These are phyloP conservation scores for Venturia effusa DNA, from an alignment of 2,329 filamentous ascomycete species.

Conservation along the genomic window DNA sequence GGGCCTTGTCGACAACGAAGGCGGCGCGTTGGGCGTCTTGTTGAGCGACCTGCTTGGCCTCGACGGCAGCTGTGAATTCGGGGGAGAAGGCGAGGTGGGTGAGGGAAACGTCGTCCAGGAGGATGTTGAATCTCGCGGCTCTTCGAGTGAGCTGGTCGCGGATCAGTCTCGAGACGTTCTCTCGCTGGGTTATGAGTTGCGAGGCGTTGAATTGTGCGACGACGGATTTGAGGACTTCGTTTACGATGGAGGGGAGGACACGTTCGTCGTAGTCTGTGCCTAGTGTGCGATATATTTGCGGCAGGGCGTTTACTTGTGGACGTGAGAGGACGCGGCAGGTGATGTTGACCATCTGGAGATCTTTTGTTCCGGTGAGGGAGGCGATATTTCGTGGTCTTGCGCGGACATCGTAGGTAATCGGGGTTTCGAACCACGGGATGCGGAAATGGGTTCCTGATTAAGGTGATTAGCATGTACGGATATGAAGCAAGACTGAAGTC, in stretches of 20 bases:
- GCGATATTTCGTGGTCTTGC: conserved; percentile 95
- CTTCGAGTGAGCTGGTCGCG: conserved; percentile 85
- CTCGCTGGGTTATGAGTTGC: conserved; percentile 97
- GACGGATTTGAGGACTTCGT: conserved; percentile 97
- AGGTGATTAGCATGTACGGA: conserved; percentile 1
- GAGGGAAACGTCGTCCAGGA: conserved; percentile 92
- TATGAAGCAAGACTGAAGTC: not conserved
- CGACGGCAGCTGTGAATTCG: conserved; percentile 58
- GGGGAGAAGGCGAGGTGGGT: conserved; percentile 65
- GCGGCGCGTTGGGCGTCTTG: conserved; percentile 96
- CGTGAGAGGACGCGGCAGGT: conserved; percentile 97
- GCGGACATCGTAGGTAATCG: conserved; percentile 93
- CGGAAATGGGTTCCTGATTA: conserved; percentile 73
- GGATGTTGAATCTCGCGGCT: conserved; percentile 93
- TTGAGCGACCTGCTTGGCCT: conserved; percentile 60
- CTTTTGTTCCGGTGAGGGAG: conserved; percentile 95
- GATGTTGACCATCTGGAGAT: conserved; percentile 99
- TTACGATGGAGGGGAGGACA: conserved; percentile 95
- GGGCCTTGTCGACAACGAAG: conserved; percentile 96
- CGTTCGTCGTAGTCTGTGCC: conserved; percentile 96
- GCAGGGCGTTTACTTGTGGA: conserved; percentile 76
- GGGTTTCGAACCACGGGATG: conserved; percentile 95
- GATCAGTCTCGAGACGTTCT: conserved; percentile 86
- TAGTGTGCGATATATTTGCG: conserved; percentile 93
- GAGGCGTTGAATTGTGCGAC: conserved; percentile 98